Evolutionary conservation across 139 green algal species (phyloP).

Genomic region (Coelastrella sp.): DNA sequence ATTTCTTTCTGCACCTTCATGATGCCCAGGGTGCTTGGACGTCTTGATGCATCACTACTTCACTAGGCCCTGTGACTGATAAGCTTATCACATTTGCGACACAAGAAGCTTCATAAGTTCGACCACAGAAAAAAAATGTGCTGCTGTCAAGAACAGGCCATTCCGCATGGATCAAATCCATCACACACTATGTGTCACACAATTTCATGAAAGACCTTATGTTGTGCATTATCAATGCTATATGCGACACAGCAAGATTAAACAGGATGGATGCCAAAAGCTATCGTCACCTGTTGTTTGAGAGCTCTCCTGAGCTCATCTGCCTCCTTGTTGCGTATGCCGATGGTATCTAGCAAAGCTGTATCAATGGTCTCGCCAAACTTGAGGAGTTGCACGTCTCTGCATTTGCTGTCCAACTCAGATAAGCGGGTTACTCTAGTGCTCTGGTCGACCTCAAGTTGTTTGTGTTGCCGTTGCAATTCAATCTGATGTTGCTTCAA

Average conservation of each 20-base stretch:
- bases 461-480: slow-evolving; percentile 12
- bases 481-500: slow-evolving; percentile 26
- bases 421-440: slow-evolving; percentile 69
- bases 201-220: too few species aligned
- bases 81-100: too few species aligned
- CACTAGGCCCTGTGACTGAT: too few species aligned
- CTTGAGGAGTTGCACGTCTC: slow-evolving; percentile 80
- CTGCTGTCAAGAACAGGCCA: too few species aligned
- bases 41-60: too few species aligned
- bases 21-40: too few species aligned
- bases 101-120: too few species aligned
- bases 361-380: slow-evolving; percentile 75
- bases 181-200: too few species aligned
- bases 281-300: slow-evolving; percentile 61
- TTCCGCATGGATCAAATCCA: too few species aligned
- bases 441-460: slow-evolving; percentile 66
- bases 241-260: not conserved
- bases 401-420: slow-evolving; percentile 37
- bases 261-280: too few species aligned
- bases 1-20: not conserved
- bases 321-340: slow-evolving; percentile 49
- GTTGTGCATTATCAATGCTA: not conserved
- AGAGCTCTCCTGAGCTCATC: slow-evolving; percentile 65
- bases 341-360: slow-evolving; percentile 68
- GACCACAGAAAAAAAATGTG: too few species aligned